Base-by-base conservation (phyloP, 164 flowering plant species). In the Cinnamomum micranthum region DNA sequence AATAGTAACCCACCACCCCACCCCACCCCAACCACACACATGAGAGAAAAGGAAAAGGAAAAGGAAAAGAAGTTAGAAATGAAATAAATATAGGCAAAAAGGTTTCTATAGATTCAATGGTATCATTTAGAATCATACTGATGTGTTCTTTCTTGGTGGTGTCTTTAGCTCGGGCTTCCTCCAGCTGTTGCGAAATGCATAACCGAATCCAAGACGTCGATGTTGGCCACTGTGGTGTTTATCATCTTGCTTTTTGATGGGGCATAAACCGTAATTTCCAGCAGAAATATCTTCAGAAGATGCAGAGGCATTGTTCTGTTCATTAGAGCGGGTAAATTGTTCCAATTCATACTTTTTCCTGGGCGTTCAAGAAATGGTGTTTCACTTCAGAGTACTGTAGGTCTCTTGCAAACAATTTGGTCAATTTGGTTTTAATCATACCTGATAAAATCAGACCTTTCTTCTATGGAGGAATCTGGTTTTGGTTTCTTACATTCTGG, bases 301-400 rank as follows among this genome's bases (percentile, higher is more conserved):
- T 64, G 84, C 87, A 50, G 88, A 84, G 77, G 87, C 84, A 27
- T 51, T 27, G 50, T 76, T 7, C 11, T 70, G 71, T 72, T 55
- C 80, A 60, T 84, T 81, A 28, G 78, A 15, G 73, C 75, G 70
- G 71, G 80, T 33, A 88, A 92, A 93, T 73, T 93, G 89, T 55
- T 76, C 88, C 82, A 78, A 78, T 87, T 87, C 97, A 83, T 95
- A 95, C 82, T 95, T 95, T 82, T 85, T 88, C 91, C 99, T 95
- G 89, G 73, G 65, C 65, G 71, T 76, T 68, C 71, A 78, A 81
- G 60, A 73, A 71, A 75, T 27, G 24, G 14, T 28, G 51, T 70
- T 72, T 52, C 50, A 68, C 69, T 77, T 82, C 66, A 79, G 81
- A 71, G 74, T 47, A 68, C 12, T 33, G 20, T n/a, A 15, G 58